These are phyloP conservation scores for Ophiocordyceps camponoti-floridani DNA, from an alignment of 2,329 filamentous ascomycete species.

Conservation along the genomic window DNA sequence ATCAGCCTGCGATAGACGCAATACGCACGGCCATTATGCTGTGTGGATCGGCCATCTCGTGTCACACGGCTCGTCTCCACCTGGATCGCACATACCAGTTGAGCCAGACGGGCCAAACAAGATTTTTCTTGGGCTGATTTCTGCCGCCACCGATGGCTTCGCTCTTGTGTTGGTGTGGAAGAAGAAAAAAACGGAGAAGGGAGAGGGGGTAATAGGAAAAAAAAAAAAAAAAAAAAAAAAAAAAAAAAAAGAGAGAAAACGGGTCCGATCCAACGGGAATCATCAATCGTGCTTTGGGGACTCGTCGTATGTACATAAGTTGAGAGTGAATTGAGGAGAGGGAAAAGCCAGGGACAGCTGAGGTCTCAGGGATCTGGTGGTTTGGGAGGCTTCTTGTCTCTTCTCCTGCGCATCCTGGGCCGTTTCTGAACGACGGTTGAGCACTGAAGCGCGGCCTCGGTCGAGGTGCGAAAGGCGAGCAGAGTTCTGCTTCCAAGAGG, in stretches of 20 bases:
- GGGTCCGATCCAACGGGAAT: too few species aligned
- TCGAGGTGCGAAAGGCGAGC: conserved; percentile 2
- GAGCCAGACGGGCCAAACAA: background rate
- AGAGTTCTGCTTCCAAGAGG: conserved; percentile 1
- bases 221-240: too few species aligned
- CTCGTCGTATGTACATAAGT: too few species aligned
- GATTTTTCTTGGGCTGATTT: background rate
- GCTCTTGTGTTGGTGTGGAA: too few species aligned
- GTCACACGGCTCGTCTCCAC: background rate
- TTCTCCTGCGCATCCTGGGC: conserved; percentile 4
- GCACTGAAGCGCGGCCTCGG: conserved; percentile 4
- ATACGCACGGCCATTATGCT: background rate
- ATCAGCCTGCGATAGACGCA: too few species aligned
- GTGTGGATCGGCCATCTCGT: background rate
- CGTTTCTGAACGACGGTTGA: conserved; percentile 3
- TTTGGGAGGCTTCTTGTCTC: conserved; percentile 1
- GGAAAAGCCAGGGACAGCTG: background rate
- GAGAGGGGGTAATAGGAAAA: too few species aligned
- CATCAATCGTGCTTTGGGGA: too few species aligned
- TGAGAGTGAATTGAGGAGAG: too few species aligned
- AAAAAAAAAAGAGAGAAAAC: too few species aligned
- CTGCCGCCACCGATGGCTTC: background rate
- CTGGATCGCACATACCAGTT: background rate
- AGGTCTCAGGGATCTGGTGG: too few species aligned
- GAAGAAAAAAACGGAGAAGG: too few species aligned